Percentiles rank a stretch among this genome's conserved stretches.
Evolutionary conservation across 2,329 filamentous ascomycete species (phyloP).

Genomic region (Zymoseptoria crescenta): DNA sequence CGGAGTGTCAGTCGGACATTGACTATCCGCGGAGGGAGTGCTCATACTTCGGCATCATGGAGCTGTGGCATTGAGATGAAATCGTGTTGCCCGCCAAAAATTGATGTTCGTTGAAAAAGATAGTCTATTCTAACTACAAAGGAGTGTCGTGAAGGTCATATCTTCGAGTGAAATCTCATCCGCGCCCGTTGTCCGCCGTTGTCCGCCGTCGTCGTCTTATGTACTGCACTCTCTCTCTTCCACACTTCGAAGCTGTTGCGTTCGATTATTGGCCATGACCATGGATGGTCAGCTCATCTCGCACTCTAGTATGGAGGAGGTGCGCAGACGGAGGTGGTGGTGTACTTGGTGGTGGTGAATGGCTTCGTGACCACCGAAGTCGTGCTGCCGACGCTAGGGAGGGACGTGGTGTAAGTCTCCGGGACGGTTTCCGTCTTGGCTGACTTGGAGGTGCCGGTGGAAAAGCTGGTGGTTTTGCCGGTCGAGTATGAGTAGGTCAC

Average conservation of each 20-base stretch:
- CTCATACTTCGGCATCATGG: too few relatives aligned
- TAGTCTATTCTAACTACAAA: conserved; percentile 9
- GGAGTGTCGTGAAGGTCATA: conserved; percentile 5
- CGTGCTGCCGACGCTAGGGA: conserved; percentile 1
- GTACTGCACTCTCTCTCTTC: background rate
- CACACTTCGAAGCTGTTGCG: background rate
- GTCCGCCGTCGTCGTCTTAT: background rate
- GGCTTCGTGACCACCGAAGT: background rate
- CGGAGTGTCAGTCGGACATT: too few relatives aligned
- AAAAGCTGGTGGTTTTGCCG: conserved; percentile 3
- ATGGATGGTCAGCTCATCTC: background rate
- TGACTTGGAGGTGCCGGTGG: background rate
- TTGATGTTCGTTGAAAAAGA: background rate
- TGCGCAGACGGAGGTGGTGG: conserved; percentile 1
- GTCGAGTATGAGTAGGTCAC: too few relatives aligned
- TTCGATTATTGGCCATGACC: background rate
- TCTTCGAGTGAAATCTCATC: background rate
- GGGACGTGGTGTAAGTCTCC: background rate
- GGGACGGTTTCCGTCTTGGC: background rate
- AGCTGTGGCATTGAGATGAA: background rate
- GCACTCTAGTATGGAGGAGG: background rate
- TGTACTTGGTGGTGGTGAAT: conserved; percentile 1
- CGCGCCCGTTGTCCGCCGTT: background rate
- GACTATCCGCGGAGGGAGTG: too few relatives aligned
- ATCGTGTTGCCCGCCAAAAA: background rate